These are phyloP conservation scores for Micractinium sp. DNA, from an alignment of 139 green algal genomes.

Conservation along the genomic window DNA sequence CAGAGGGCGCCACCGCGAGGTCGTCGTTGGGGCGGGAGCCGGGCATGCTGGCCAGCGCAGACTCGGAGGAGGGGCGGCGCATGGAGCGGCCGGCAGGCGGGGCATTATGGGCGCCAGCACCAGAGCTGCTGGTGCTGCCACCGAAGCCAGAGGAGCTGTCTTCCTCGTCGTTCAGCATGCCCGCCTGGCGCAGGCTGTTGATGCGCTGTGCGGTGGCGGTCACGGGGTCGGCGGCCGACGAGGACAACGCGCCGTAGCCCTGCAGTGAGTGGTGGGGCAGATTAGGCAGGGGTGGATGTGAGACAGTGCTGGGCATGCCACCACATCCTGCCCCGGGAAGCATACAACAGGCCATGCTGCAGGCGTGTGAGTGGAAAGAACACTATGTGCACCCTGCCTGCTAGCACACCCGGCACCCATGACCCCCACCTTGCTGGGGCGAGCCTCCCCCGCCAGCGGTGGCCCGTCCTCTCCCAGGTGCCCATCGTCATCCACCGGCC, in stretches of 20 bases:
- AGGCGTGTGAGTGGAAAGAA: too few species aligned
- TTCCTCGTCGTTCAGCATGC: neutral
- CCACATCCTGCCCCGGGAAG: neutral
- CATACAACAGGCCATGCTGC: neutral
- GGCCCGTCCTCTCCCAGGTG: neutral
- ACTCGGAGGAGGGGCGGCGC: neutral
- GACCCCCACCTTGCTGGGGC: neutral
- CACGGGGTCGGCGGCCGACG: neutral
- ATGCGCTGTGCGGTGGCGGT: conserved; percentile 21
- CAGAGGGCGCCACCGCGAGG: neutral
- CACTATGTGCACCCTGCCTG: too few species aligned
- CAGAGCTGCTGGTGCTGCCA: neutral
- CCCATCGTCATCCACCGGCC: neutral
- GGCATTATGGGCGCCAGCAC: too few species aligned
- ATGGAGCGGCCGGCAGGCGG: too few species aligned
- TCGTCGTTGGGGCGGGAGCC: neutral
- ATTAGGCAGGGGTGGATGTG: neutral
- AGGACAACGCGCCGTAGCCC: neutral
- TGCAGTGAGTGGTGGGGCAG: neutral
- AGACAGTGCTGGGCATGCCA: neutral
- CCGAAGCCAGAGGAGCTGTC: neutral
- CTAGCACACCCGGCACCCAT: too few species aligned
- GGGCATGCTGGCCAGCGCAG: neutral
- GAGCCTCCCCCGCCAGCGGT: neutral
- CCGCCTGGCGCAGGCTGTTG: conserved; percentile 11